Conservation (phyloP, 2,329 filamentous ascomycete species). For the Penicillium rolfsii region DNA sequence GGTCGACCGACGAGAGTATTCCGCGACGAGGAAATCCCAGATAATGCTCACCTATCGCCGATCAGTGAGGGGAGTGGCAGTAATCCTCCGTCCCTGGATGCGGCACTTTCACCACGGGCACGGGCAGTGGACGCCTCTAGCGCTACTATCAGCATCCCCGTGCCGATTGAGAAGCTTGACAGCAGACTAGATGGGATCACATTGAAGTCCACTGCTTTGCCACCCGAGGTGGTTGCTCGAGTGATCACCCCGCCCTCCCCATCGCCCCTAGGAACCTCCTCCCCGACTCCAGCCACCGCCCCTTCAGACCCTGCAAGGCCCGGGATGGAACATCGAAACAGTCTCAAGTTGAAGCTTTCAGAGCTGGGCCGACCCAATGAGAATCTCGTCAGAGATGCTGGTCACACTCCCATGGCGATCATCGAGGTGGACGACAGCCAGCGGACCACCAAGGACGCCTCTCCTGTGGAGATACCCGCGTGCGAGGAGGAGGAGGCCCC, state of each 20-base stretch:
- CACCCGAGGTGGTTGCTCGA: constrained; percentile 48
- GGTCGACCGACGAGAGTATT: constrained; percentile 50
- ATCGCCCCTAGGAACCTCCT: constrained; percentile 33
- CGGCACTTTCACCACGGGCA: constrained; percentile 44
- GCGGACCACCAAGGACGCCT: constrained; percentile 25
- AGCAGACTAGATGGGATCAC: constrained; percentile 52
- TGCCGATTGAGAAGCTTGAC: constrained; percentile 53
- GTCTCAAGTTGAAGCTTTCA: constrained; percentile 41
- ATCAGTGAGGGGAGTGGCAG: constrained; percentile 37
- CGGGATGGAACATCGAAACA: constrained; percentile 34
- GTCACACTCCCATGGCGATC: constrained; percentile 51
- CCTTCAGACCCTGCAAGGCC: constrained; percentile 31
- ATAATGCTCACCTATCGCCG: constrained; percentile 31
- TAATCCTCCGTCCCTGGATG: constrained; percentile 42
- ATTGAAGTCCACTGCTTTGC: constrained; percentile 50
- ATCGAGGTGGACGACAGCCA: constrained; percentile 41
- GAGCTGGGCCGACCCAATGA: constrained; percentile 44
- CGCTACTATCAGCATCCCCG: constrained; percentile 40
- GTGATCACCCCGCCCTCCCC: constrained; percentile 49
- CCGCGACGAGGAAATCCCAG: constrained; percentile 37
- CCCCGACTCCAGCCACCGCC: constrained; percentile 31
- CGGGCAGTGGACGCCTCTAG: constrained; percentile 37
- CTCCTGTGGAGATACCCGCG: constrained; percentile 28
- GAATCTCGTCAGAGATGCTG: constrained; percentile 47
- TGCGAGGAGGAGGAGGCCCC: constrained; percentile 34